Conservation (phyloP, 2,329 filamentous ascomycete genomes). For the Colletotrichum simmondsii region DNA sequence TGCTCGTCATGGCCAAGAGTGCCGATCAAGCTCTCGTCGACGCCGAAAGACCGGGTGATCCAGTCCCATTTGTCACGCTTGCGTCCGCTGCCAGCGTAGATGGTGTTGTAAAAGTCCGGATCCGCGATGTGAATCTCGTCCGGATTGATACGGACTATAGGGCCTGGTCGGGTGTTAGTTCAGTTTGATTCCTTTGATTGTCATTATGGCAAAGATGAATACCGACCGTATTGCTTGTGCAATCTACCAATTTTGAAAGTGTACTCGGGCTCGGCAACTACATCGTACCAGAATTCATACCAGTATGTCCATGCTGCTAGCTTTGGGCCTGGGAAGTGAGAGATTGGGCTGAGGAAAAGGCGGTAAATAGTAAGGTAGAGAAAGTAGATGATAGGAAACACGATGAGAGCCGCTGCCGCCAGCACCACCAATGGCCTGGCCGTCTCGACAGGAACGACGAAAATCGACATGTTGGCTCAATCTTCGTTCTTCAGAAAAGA, state of each 20-base stretch:
- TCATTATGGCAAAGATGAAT: neutral
- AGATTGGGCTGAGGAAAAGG: slow-evolving; percentile 35
- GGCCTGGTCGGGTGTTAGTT: neutral
- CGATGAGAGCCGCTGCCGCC: neutral
- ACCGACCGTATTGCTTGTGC: neutral
- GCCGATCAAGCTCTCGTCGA: slow-evolving; percentile 3
- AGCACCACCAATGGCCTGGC: neutral
- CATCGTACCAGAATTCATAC: slow-evolving; percentile 15
- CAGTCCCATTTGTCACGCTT: neutral
- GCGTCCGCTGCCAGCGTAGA: neutral
- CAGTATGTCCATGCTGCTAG: slow-evolving; percentile 34
- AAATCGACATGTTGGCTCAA: no score
- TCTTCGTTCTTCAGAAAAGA: no score
- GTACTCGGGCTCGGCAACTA: neutral
- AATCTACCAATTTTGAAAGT: neutral
- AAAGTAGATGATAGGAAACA: neutral
- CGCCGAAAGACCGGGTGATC: slow-evolving; percentile 26
- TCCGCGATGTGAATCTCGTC: neutral
- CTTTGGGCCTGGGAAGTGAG: slow-evolving; percentile 38
- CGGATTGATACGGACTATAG: neutral
- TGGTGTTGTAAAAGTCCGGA: neutral
- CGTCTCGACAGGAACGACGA: no score
- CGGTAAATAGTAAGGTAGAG: slow-evolving; percentile 33
- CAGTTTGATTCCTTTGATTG: neutral
- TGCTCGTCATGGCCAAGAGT: neutral